Base-by-base conservation (phyloP, 176 grass and related monocot genomes). In the Thinopyrum elongatum region DNA sequence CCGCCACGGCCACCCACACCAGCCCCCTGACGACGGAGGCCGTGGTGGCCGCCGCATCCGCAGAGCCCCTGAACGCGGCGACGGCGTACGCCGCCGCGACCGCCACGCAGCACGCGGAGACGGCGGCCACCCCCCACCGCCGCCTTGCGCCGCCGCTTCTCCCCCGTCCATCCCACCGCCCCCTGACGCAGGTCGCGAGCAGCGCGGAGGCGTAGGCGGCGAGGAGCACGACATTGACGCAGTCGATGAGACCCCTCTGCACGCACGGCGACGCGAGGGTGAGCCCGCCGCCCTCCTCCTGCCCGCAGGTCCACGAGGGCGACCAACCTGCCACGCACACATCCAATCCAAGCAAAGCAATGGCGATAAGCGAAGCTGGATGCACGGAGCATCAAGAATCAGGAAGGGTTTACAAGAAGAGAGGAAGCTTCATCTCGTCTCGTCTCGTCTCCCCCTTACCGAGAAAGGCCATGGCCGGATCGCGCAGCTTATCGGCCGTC, bases 1-100 rank as follows among this genome's bases (percentile, higher is more conserved):
- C 39, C 16, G 91, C 65, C 76, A 98, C 8, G 22, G 47, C 70
- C 3, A 90, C 11, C 92, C 92, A 98, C 27, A 86, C 66, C 53
- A 95, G 21, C 1, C 65, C 87, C 76, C 89, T 88, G 58, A 88
- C 10, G 51, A 98, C 60, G 79, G 29, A 88, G 7, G 33, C 80
- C 63, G 53, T 33, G 27, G 72, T 33, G 9, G 55, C 49, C 8
- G 41, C 60, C 23, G 35, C 14, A 28, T 42, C 60, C 0, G 36
- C 47, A 2, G 87, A 53, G 71, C 17, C 35, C 17, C 36, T 51
- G 15, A 92, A 61, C n/a, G 64, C 83, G 22, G 49, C 19, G 71
- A 69, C 78, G 39, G 35, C 70, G 36, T 90, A 86, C 22, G 35
- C 60, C 4, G 23, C 71, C 3, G 83, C 51, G 11, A 53, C 78